These are phyloP conservation scores for Deinandra increscens DNA, from an alignment of 129 eudicot species.

Conservation along the genomic window DNA sequence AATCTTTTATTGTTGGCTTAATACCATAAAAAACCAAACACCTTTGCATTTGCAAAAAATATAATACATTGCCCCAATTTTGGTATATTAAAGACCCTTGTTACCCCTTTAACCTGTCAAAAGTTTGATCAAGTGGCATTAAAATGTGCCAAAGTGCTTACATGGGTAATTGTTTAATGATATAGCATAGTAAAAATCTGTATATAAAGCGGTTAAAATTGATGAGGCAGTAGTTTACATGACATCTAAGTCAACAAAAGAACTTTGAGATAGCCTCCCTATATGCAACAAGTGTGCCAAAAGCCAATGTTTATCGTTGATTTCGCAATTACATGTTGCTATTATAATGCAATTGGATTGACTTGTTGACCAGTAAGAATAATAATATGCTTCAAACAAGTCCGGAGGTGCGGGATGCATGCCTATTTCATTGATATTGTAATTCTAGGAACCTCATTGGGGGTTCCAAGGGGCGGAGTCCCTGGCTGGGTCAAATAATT, in stretches of 20 bases:
- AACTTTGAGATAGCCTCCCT: background rate
- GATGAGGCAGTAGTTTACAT: background rate
- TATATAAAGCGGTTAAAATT: background rate
- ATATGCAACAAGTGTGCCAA: background rate
- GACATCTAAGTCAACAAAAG: background rate
- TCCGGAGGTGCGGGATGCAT: too few species aligned
- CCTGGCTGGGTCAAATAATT: too few species aligned
- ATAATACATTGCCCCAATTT: background rate
- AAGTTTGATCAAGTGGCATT: background rate
- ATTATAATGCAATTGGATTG: too few species aligned
- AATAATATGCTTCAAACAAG: too few species aligned
- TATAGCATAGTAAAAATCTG: background rate
- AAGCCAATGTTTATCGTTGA: background rate
- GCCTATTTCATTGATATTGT: too few species aligned
- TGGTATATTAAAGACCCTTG: background rate
- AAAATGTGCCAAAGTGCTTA: background rate
- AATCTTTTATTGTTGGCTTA: constrained; percentile 8
- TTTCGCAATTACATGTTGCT: background rate
- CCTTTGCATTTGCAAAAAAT: background rate
- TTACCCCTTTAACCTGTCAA: background rate
- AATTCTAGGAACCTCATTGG: too few species aligned
- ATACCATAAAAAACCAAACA: background rate
- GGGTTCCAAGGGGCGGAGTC: too few species aligned
- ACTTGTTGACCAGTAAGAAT: too few species aligned
- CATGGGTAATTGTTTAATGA: background rate